A percentile compares a stretch with the other conserved stretches of the same genome.
Evolutionary conservation across 257 asterid species (phyloP).

Genomic region (Fraxinus excelsior): DNA sequence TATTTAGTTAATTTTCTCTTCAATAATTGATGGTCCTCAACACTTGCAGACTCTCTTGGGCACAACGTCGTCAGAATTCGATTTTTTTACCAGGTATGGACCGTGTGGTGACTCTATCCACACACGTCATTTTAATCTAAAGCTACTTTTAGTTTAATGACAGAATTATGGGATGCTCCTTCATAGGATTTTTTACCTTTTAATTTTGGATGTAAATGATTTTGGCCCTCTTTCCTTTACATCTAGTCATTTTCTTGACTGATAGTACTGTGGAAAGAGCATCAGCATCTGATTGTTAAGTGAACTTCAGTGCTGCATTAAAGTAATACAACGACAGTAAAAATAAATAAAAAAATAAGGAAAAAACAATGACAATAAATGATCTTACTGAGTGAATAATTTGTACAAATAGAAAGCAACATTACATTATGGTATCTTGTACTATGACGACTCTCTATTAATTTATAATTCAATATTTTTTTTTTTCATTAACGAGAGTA

Average conservation of each 20-base stretch:
- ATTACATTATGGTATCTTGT: neutral
- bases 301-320: neutral
- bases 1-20: neutral
- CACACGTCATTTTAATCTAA: neutral
- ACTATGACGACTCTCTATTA: neutral
- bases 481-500: neutral
- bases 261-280: neutral
- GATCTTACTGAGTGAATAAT: neutral
- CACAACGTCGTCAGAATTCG: slow-evolving; percentile 58
- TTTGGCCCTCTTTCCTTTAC: neutral
- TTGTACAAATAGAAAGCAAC: neutral
- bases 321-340: neutral
- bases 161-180: neutral
- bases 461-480: neutral
- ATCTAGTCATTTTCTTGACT: neutral
- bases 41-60: slow-evolving; percentile 65
- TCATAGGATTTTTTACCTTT: neutral
- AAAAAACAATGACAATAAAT: neutral
- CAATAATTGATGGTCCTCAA: slow-evolving; percentile 10
- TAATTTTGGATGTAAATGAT: neutral
- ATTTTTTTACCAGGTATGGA: slow-evolving; percentile 66
- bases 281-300: neutral
- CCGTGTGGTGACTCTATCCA: neutral
- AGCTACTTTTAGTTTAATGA: neutral
- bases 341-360: too few species aligned